A percentile compares a stretch with the other conserved stretches of the same genome.
Conservation (phyloP, 2,329 filamentous ascomycete genomes). For the Tolypocladium tropicale region DNA sequence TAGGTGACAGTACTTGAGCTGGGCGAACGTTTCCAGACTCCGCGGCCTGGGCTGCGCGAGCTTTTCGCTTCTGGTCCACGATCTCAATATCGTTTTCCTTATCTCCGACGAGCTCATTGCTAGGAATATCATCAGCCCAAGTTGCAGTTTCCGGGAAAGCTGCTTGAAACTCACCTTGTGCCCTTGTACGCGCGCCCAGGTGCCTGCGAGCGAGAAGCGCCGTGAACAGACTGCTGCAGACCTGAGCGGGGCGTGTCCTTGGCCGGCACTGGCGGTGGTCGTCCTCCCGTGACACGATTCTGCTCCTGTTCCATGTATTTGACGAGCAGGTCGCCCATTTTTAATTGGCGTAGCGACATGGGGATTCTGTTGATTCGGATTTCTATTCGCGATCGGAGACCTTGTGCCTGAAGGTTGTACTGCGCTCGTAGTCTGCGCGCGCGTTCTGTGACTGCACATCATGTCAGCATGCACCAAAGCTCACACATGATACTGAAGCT, state of each 20-base stretch:
- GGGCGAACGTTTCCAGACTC: constrained; percentile 27
- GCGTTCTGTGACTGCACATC: constrained; percentile 64
- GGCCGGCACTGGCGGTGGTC: constrained; percentile 36
- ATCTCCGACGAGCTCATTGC: constrained; percentile 55
- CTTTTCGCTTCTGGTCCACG: constrained; percentile 59
- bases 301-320: constrained; percentile 38
- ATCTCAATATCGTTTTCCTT: constrained; percentile 63
- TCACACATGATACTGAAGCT: constrained; percentile 2
- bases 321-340: constrained; percentile 67
- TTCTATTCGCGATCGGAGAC: constrained; percentile 76
- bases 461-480: not conserved
- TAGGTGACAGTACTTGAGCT: constrained; percentile 65
- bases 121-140: constrained; percentile 22
- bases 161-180: constrained; percentile 32
- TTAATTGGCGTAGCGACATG: constrained; percentile 63
- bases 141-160: constrained; percentile 2
- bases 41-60: constrained; percentile 33
- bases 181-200: constrained; percentile 31
- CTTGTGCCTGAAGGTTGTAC: constrained; percentile 79
- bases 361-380: constrained; percentile 92
- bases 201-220: constrained; percentile 8
- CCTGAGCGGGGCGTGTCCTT: constrained; percentile 34
- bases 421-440: constrained; percentile 80
- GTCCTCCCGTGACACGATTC: constrained; percentile 21
- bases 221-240: constrained; percentile 23